A percentile compares a stretch with the other conserved stretches of the same genome.
Conservation (phyloP, 495 filamentous ascomycete species). For the Mytilinidion resinicola region DNA sequence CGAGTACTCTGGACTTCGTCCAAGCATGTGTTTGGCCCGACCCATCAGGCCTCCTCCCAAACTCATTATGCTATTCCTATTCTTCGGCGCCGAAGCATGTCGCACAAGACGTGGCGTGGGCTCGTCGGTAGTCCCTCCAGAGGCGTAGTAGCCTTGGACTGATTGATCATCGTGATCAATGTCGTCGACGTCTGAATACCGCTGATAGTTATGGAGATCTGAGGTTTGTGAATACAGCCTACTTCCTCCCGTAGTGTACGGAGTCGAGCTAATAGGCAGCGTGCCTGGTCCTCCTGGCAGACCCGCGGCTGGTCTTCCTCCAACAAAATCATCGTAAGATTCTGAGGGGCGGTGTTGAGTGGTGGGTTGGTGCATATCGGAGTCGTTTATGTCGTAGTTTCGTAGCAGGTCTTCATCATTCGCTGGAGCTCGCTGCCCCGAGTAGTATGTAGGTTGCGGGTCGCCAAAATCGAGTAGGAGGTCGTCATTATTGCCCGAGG, state of each 20-base stretch:
- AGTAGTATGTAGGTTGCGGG: constrained; percentile 61
- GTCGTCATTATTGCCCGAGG: constrained; percentile 48
- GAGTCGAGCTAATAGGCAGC: constrained; percentile 32
- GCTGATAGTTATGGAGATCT: constrained; percentile 75
- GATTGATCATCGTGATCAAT: constrained; percentile 69
- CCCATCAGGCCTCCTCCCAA: constrained; percentile 83
- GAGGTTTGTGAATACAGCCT: constrained; percentile 78
- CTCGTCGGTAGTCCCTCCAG: constrained; percentile 57
- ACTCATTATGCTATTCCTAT: constrained; percentile 80
- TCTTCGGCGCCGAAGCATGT: constrained; percentile 52
- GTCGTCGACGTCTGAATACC: constrained; percentile 82
- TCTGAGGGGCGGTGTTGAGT: constrained; percentile 62
- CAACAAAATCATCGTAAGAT: constrained; percentile 94
- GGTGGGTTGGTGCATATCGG: constrained; percentile 48
- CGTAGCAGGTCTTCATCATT: constrained; percentile 72
- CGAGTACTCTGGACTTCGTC: constrained; percentile 87
- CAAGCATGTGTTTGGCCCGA: constrained; percentile 79
- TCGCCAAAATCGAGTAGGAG: constrained; percentile 70
- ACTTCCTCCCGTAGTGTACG: constrained; percentile 32
- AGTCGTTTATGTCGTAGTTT: constrained; percentile 61
- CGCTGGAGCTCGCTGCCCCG: constrained; percentile 61
- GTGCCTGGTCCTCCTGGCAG: constrained; percentile 48
- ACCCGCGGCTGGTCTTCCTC: constrained; percentile 44
- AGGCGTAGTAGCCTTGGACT: constrained; percentile 54
- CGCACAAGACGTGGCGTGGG: constrained; percentile 40